These are phyloP conservation scores for Podila horticola DNA, from an alignment of 192 early-diverging fungal genomes.

Conservation along the genomic window DNA sequence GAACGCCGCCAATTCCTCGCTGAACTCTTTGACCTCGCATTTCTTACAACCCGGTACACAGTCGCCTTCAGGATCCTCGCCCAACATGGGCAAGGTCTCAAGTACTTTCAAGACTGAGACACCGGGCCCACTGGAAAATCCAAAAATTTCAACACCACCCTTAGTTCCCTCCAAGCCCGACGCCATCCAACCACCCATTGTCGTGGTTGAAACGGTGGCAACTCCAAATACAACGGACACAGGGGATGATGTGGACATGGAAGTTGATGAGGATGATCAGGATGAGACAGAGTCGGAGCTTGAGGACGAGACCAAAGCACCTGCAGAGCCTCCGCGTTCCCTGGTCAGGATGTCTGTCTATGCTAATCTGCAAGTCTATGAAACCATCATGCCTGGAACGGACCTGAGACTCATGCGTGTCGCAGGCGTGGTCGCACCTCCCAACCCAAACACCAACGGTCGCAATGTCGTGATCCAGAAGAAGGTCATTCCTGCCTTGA, in stretches of 20 bases:
- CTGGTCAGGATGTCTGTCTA: slow-evolving; percentile 39
- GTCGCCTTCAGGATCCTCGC: neutral
- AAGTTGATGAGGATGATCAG: slow-evolving; percentile 4
- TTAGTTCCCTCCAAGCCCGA: neutral
- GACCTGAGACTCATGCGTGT: slow-evolving; percentile 52
- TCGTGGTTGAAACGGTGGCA: neutral
- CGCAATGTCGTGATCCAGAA: slow-evolving; percentile 37
- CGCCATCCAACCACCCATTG: neutral
- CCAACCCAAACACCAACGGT: slow-evolving; percentile 40
- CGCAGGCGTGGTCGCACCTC: slow-evolving; percentile 37
- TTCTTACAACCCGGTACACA: slow-evolving; percentile 7
- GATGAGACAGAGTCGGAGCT: slow-evolving; percentile 49
- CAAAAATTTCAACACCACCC: too few species aligned
- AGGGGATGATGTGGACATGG: slow-evolving; percentile 29
- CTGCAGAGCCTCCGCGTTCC: slow-evolving; percentile 23
- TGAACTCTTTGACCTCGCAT: slow-evolving; percentile 19
- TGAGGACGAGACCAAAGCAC: slow-evolving; percentile 13
- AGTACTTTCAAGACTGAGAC: neutral
- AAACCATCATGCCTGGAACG: slow-evolving; percentile 47
- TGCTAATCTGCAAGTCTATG: slow-evolving; percentile 44
- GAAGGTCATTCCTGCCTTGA: slow-evolving; percentile 47
- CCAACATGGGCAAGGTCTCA: neutral
- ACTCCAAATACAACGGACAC: neutral
- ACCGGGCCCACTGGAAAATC: neutral
- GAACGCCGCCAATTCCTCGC: slow-evolving; percentile 40